Evolutionary conservation across 352 stramenopile species (phyloP).

Genomic region (Phytophthora meadii): DNA sequence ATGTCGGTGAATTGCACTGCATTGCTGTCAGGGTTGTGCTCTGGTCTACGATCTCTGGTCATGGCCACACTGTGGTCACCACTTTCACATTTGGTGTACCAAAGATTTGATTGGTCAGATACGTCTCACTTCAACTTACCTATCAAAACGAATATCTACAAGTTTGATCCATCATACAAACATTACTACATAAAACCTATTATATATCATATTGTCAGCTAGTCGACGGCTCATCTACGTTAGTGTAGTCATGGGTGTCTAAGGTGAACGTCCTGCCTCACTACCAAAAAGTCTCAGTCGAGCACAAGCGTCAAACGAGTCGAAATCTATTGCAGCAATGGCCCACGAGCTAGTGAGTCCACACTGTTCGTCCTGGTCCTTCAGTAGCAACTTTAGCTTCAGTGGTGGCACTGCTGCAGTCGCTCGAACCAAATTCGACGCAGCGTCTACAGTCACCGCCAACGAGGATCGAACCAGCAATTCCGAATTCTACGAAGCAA

Average conservation of each 20-base stretch:
- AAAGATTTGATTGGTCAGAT: constrained; percentile 27
- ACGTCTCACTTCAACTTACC: constrained; percentile 25
- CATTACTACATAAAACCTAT: not conserved
- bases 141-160: constrained; percentile 1
- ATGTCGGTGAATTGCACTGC: not conserved
- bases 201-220: constrained; percentile 12
- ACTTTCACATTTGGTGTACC: not conserved
- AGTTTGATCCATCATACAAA: not conserved
- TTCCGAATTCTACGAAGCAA: constrained; percentile 21
- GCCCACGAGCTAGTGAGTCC: constrained; percentile 38
- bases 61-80: not conserved
- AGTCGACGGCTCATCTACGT: constrained; percentile 27
- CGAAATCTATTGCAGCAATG: constrained; percentile 13
- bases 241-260: constrained; percentile 7
- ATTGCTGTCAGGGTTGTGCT: not conserved
- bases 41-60: not conserved
- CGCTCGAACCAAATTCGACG: constrained; percentile 24
- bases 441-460: constrained; percentile 33
- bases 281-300: constrained; percentile 20
- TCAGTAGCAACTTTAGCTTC: constrained; percentile 33
- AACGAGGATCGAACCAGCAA: constrained; percentile 16
- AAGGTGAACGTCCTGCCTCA: constrained; percentile 24
- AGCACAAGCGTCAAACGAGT: constrained; percentile 10
- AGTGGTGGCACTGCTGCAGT: constrained; percentile 2
- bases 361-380: constrained; percentile 39